Conservation (phyloP, 116 monocot genomes). For the Zostera marina region DNA sequence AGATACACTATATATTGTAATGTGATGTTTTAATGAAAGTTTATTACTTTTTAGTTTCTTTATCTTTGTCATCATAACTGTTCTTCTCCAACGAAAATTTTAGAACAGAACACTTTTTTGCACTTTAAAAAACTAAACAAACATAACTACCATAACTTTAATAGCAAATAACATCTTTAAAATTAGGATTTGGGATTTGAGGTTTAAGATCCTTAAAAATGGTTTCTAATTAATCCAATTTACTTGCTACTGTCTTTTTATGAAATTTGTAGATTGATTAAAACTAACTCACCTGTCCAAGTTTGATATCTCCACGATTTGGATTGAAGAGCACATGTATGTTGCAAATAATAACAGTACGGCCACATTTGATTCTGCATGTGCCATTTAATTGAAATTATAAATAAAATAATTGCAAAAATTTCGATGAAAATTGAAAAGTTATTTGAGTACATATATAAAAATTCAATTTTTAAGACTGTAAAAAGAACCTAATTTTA, state of each 20-base stretch:
- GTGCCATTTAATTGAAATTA: not conserved
- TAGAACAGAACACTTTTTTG: too few species aligned
- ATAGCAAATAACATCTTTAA: too few species aligned
- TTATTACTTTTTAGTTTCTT: too few species aligned
- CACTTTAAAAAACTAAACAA: too few species aligned
- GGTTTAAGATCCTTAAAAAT: too few species aligned
- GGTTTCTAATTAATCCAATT: too few species aligned
- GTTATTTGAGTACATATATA: not conserved
- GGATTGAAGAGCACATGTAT: slow-evolving; percentile 76
- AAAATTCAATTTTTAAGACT: not conserved
- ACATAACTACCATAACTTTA: too few species aligned
- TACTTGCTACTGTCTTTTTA: not conserved
- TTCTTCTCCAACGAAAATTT: too few species aligned
- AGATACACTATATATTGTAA: too few species aligned
- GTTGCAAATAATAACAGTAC: slow-evolving; percentile 59
- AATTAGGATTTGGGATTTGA: too few species aligned
- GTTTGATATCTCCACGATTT: slow-evolving; percentile 77
- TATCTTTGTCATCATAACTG: too few species aligned
- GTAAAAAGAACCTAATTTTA: not conserved
- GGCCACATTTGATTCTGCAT: slow-evolving; percentile 12
- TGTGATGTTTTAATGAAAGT: too few species aligned
- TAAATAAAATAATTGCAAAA: not conserved
- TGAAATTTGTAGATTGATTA: not conserved
- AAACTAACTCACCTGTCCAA: slow-evolving; percentile 49
- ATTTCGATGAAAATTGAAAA: not conserved